A percentile compares a stretch with the other conserved stretches of the same genome.
phyloP scores from a whole-genome alignment of 257 asterid genomes.

The Forsythia suspensa region DNA sequence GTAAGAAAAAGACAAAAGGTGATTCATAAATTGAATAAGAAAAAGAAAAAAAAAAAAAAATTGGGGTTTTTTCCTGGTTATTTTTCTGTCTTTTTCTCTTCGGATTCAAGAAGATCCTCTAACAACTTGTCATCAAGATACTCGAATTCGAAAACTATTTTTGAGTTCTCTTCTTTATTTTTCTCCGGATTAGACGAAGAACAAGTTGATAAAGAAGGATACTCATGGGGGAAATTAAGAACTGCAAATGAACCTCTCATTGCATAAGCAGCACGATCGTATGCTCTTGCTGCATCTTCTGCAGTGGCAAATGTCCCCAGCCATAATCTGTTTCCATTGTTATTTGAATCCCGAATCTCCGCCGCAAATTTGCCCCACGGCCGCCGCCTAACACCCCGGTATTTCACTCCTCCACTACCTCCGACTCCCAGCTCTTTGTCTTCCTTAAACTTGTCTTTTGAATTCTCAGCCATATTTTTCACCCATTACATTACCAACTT shows the following conservation, averaged over 20 bases:
- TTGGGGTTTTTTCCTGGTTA: not conserved
- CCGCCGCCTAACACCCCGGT: slow-evolving; percentile 67
- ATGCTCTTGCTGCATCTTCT: slow-evolving; percentile 76
- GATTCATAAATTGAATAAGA: not conserved
- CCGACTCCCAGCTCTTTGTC: not conserved
- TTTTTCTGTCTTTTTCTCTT: slow-evolving; percentile 7
- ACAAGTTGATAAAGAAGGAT: slow-evolving; percentile 31
- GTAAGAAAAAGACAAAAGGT: not conserved
- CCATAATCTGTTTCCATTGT: slow-evolving; percentile 61
- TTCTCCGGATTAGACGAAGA: not conserved
- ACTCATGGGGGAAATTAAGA: slow-evolving; percentile 67
- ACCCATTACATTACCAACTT: not conserved
- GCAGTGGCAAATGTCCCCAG: slow-evolving; percentile 70
- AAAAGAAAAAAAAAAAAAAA: not conserved
- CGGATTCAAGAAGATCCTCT: slow-evolving; percentile 45
- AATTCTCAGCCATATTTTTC: slow-evolving; percentile 16
- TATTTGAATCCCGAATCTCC: slow-evolving; percentile 63
- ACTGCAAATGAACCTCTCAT: slow-evolving; percentile 64
- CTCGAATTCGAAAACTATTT: slow-evolving; percentile 43
- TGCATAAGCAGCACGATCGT: slow-evolving; percentile 59
- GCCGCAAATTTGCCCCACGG: slow-evolving; percentile 86
- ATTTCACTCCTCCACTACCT: slow-evolving; percentile 31
- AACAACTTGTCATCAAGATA: slow-evolving; percentile 45
- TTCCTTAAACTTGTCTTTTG: not conserved
- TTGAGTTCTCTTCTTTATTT: slow-evolving; percentile 16